These are phyloP conservation scores for Aspergillus aculeatinus DNA, from an alignment of 2,329 filamentous ascomycete species.

Conservation along the genomic window DNA sequence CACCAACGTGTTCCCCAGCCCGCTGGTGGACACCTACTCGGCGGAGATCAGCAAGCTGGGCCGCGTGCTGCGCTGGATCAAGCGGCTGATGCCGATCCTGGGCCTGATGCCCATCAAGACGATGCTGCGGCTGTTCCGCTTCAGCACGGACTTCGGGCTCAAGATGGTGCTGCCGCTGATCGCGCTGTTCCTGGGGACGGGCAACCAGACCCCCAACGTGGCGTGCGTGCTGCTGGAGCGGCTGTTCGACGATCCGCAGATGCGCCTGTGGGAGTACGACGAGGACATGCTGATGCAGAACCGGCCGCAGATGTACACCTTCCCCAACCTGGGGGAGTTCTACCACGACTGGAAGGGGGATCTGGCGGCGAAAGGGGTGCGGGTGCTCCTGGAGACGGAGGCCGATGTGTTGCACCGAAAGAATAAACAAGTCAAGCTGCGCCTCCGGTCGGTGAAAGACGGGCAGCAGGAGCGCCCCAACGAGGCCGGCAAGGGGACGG, in stretches of 20 bases:
- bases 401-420: slow-evolving; percentile 47
- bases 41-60: slow-evolving; percentile 56
- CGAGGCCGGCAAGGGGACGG: slow-evolving; percentile 32
- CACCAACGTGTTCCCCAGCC: slow-evolving; percentile 61
- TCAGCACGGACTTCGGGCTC: slow-evolving; percentile 68
- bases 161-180: slow-evolving; percentile 70
- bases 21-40: slow-evolving; percentile 55
- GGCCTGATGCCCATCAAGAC: slow-evolving; percentile 60
- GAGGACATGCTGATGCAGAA: slow-evolving; percentile 55
- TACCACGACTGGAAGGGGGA: slow-evolving; percentile 57
- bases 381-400: slow-evolving; percentile 46
- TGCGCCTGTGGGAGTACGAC: slow-evolving; percentile 62
- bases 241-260: slow-evolving; percentile 58
- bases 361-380: slow-evolving; percentile 54
- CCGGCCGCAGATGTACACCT: slow-evolving; percentile 59
- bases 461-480: not conserved
- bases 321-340: slow-evolving; percentile 59
- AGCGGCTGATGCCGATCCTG: slow-evolving; percentile 56
- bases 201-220: slow-evolving; percentile 72
- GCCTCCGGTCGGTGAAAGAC: slow-evolving; percentile 16
- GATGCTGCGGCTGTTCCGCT: slow-evolving; percentile 66
- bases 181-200: slow-evolving; percentile 71
- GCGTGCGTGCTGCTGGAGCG: slow-evolving; percentile 66
- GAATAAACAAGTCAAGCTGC: slow-evolving; percentile 48
- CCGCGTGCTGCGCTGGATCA: slow-evolving; percentile 55